phyloP scores from a whole-genome alignment of 2,329 filamentous ascomycete genomes.

The Scedosporium minutisporum region DNA sequence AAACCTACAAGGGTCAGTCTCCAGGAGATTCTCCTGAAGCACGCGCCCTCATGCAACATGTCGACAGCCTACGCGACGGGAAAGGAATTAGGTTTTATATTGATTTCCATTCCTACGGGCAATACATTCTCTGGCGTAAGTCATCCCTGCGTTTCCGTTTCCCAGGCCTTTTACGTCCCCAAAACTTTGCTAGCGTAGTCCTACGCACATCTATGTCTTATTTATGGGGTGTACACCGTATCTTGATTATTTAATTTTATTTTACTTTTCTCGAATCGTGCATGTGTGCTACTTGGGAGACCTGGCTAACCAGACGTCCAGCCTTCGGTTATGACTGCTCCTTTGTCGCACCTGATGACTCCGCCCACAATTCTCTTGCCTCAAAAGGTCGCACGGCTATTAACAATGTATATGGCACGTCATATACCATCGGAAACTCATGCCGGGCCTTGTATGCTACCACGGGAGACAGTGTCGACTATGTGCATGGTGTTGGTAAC shows the following conservation, averaged over 20 bases:
- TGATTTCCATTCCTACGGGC: slow-evolving; percentile 56
- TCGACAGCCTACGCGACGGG: slow-evolving; percentile 15
- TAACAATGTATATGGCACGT: background rate
- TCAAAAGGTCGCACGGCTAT: slow-evolving; percentile 7
- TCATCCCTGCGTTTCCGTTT: background rate
- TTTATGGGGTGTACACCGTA: no score
- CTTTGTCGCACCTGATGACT: slow-evolving; percentile 10
- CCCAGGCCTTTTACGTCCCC: no score
- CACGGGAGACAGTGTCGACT: slow-evolving; percentile 14
- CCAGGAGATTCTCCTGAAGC: slow-evolving; percentile 45
- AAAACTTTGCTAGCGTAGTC: no score
- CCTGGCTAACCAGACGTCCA: background rate
- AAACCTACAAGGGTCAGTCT: slow-evolving; percentile 35
- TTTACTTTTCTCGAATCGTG: no score
- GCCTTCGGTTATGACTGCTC: slow-evolving; percentile 12
- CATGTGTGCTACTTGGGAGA: no score
- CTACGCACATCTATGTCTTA: background rate
- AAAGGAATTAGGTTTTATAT: slow-evolving; percentile 52
- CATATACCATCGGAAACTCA: slow-evolving; percentile 13
- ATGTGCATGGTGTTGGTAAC: slow-evolving; percentile 9
- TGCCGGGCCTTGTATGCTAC: slow-evolving; percentile 13
- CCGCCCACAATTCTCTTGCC: slow-evolving; percentile 6
- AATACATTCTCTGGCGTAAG: slow-evolving; percentile 21
- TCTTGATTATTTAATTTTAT: no score
- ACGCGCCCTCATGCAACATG: slow-evolving; percentile 21